phyloP scores from a whole-genome alignment of 345 rosid genomes.

The Conringia planisiliqua region DNA sequence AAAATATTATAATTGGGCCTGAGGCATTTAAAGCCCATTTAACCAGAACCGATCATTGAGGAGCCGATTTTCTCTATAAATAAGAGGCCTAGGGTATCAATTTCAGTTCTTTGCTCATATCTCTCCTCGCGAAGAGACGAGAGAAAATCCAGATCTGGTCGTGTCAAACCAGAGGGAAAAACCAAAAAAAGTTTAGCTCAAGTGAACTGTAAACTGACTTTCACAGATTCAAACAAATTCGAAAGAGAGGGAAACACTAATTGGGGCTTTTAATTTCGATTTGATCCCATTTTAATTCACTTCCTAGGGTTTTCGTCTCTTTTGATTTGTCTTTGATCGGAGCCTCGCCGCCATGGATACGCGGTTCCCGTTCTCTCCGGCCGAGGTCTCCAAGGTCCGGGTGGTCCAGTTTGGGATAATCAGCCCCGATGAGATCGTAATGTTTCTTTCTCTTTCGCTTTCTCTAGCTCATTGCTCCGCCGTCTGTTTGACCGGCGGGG shows the following conservation, averaged over 20 bases:
- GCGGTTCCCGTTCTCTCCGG: slow-evolving; percentile 83
- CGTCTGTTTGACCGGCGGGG: slow-evolving; percentile 15
- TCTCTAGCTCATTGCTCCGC: slow-evolving; percentile 18
- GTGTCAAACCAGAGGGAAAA: not conserved
- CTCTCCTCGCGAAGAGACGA: slow-evolving; percentile 19
- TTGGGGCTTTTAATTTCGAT: not conserved
- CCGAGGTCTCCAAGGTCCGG: slow-evolving; percentile 92
- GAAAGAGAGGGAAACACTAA: slow-evolving; percentile 26
- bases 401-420: slow-evolving; percentile 89
- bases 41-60: not conserved
- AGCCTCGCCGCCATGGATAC: slow-evolving; percentile 47
- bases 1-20: not conserved
- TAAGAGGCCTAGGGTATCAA: slow-evolving; percentile 13
- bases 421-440: slow-evolving; percentile 97
- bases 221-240: not conserved
- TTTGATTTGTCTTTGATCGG: slow-evolving; percentile 26
- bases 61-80: slow-evolving; percentile 24
- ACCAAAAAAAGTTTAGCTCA: not conserved
- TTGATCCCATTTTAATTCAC: not conserved
- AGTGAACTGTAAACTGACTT: slow-evolving; percentile 28
- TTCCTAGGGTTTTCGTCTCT: slow-evolving; percentile 25
- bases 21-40: not conserved
- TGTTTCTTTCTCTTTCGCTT: slow-evolving; percentile 11
- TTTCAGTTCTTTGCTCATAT: not conserved
- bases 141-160: slow-evolving; percentile 29